Evolutionary conservation across 306 rosid species (phyloP).

Genomic region (Quercus variabilis): DNA sequence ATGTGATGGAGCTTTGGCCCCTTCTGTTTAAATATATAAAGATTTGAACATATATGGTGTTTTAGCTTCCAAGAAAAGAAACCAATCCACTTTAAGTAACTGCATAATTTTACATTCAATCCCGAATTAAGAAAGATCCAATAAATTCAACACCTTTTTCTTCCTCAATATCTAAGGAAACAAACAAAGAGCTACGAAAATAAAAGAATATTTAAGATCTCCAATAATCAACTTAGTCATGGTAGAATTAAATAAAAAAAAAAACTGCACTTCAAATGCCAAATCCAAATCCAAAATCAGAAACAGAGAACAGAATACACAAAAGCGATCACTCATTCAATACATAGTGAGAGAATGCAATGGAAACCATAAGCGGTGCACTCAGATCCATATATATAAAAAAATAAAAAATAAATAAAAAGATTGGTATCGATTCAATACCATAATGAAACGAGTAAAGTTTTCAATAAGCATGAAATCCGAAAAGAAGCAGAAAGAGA

Average conservation of each 20-base stretch:
- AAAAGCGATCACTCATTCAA: too few relatives aligned
- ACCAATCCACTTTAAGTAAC: neutral
- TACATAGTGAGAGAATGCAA: neutral
- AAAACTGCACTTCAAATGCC: neutral
- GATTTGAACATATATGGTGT: neutral
- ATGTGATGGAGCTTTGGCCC: too few relatives aligned
- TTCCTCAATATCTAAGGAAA: neutral
- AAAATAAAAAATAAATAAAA: too few relatives aligned
- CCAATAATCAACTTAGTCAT: neutral
- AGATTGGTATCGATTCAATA: neutral
- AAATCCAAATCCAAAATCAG: neutral
- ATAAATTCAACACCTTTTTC: neutral
- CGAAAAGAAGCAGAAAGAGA: neutral
- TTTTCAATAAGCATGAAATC: neutral
- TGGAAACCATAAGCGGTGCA: neutral
- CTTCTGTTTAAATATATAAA: too few relatives aligned
- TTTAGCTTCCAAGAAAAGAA: neutral
- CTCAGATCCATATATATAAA: neutral
- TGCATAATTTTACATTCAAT: neutral
- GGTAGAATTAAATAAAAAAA: neutral
- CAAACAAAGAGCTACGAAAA: neutral
- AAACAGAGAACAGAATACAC: neutral
- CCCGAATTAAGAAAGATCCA: neutral
- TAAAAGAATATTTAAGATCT: neutral
- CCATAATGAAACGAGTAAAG: neutral